Percentiles rank a stretch among this genome's conserved stretches.
Conservation (phyloP, 495 filamentous ascomycete species). For the Aspergillus leporis region DNA sequence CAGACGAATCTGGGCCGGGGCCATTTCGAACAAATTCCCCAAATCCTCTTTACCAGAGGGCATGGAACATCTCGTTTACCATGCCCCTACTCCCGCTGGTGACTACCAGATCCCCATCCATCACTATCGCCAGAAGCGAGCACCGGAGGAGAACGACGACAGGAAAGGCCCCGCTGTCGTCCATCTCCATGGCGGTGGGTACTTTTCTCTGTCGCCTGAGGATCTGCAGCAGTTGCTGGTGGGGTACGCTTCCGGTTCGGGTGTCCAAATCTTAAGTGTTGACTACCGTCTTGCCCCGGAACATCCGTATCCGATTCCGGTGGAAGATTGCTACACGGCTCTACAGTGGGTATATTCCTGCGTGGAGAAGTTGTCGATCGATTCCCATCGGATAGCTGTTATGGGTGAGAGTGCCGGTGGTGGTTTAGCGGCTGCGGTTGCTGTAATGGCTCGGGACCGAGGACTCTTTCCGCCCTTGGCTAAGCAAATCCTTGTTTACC, state of each 20-base stretch:
- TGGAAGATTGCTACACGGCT: constrained; percentile 43
- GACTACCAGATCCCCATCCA: constrained; percentile 5
- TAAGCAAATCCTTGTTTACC: constrained; percentile 52
- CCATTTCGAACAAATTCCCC: not conserved
- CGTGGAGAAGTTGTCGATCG: constrained; percentile 38
- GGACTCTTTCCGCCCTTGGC: constrained; percentile 36
- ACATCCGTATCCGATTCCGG: constrained; percentile 31
- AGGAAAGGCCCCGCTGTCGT: constrained; percentile 6
- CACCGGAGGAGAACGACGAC: not conserved
- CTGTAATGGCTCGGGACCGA: constrained; percentile 43
- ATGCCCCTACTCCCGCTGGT: not conserved
- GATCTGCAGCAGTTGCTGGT: not conserved
- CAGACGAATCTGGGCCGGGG: constrained; percentile 1
- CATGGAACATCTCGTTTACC: constrained; percentile 18
- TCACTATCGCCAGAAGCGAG: constrained; percentile 12
- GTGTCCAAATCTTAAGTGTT: constrained; percentile 26
- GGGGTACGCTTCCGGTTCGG: not conserved
- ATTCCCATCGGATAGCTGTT: constrained; percentile 60
- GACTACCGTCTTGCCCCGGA: constrained; percentile 39
- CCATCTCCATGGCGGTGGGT: constrained; percentile 7
- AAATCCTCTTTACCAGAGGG: constrained; percentile 6
- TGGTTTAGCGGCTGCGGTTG: constrained; percentile 44
- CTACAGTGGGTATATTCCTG: constrained; percentile 43
- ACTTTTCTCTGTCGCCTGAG: not conserved
- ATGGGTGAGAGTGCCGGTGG: constrained; percentile 65